These are phyloP conservation scores for Bonia amplexicaulis DNA, from an alignment of 176 grass and related monocot genomes.

Conservation along the genomic window DNA sequence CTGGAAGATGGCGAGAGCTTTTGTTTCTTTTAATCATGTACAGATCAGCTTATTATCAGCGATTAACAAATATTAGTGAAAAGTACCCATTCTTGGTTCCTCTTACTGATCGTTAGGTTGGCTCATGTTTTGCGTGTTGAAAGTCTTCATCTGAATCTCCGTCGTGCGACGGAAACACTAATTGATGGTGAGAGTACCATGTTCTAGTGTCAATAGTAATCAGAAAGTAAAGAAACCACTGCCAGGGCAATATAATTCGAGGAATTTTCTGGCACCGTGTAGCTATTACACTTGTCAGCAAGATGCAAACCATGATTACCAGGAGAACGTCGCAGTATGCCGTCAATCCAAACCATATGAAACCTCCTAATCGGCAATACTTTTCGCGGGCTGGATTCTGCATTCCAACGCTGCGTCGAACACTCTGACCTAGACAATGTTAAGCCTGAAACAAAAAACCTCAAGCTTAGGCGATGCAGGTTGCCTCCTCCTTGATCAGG, in stretches of 20 bases:
- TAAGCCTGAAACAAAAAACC: not conserved
- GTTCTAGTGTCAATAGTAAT: not conserved
- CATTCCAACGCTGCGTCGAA: not conserved
- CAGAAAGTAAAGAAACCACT: not conserved
- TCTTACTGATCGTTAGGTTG: not conserved
- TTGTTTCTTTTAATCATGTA: not conserved
- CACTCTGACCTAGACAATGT: not conserved
- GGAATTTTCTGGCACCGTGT: not conserved
- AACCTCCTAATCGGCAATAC: not conserved
- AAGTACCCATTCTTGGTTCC: not conserved
- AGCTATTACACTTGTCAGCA: not conserved
- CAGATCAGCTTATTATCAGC: not conserved
- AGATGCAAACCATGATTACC: not conserved
- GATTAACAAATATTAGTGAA: not conserved
- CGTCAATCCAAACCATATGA: not conserved
- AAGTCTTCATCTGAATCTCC: not conserved
- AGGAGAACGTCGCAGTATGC: not conserved
- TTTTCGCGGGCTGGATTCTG: not conserved
- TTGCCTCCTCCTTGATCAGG: not conserved
- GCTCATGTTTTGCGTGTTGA: not conserved
- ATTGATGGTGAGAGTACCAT: not conserved
- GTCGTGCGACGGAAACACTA: not conserved
- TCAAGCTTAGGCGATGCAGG: not conserved
- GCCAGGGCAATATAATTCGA: not conserved
- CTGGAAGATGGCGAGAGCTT: not conserved